Evolutionary conservation across 2,329 filamentous ascomycete genomes (phyloP).

Genomic region (Aspergillus nomiae): DNA sequence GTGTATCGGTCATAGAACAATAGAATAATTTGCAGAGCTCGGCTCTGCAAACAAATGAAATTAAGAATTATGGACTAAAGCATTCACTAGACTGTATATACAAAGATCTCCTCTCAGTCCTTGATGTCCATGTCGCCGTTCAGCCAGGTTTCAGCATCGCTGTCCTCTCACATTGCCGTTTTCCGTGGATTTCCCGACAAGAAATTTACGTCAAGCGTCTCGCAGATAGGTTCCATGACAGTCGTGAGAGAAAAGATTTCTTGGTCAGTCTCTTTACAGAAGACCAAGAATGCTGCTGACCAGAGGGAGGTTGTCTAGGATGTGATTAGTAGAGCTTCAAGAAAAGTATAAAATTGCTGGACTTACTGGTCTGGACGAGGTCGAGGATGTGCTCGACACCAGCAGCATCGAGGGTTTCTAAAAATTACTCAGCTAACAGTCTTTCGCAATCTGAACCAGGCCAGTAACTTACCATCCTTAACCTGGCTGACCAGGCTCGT

Average conservation of each 20-base stretch:
- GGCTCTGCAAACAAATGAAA: background rate
- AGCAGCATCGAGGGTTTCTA: constrained; percentile 14
- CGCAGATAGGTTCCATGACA: background rate
- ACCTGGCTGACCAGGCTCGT: constrained; percentile 15
- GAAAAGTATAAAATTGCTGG: background rate
- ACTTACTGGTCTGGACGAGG: constrained; percentile 15
- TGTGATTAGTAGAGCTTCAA: background rate
- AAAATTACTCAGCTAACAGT: background rate
- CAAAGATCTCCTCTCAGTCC: background rate
- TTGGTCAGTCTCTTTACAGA: background rate
- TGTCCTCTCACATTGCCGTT: constrained; percentile 7
- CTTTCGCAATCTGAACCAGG: background rate
- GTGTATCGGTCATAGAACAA: too few relatives aligned
- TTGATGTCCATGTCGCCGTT: background rate
- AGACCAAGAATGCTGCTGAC: background rate
- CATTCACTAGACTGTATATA: background rate
- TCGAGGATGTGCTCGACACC: constrained; percentile 16
- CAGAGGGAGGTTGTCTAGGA: background rate
- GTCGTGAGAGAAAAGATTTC: background rate
- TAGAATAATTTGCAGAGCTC: too few relatives aligned
- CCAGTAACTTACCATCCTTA: constrained; percentile 12
- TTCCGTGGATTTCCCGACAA: constrained; percentile 1
- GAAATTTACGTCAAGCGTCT: constrained; percentile 8
- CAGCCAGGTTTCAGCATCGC: constrained; percentile 4
- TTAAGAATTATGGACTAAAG: background rate